Conservation (phyloP, 805 yeast genomes). For the Pichia occidentalis region DNA sequence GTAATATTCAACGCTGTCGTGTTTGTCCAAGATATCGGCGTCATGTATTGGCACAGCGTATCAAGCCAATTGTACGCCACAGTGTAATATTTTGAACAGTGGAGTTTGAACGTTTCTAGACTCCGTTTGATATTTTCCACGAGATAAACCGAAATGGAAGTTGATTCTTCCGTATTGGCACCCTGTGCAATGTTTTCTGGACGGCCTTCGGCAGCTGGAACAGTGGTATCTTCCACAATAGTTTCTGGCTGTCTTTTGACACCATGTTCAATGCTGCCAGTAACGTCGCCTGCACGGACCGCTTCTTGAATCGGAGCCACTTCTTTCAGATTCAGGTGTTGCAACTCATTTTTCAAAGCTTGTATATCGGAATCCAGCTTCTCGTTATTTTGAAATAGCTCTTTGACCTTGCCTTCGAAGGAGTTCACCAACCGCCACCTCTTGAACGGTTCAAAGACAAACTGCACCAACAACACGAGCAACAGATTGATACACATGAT, state of each 20-base stretch:
- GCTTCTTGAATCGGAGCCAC: constrained; percentile 1
- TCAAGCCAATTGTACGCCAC: too few relatives aligned
- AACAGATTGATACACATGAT: constrained; percentile 82
- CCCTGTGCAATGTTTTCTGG: too few relatives aligned
- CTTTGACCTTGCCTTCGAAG: constrained; percentile 74
- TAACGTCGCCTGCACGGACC: background rate
- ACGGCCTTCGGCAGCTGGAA: too few relatives aligned
- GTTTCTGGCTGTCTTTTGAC: background rate
- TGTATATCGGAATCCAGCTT: constrained; percentile 16
- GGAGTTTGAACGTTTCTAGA: too few relatives aligned
- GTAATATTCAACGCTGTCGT: background rate
- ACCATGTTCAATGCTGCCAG: background rate
- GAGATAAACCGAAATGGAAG: too few relatives aligned
- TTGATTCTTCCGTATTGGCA: too few relatives aligned
- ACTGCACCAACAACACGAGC: constrained; percentile 73
- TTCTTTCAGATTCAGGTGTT: constrained; percentile 8
- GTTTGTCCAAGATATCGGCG: constrained; percentile 1
- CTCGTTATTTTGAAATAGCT: constrained; percentile 36
- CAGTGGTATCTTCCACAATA: too few relatives aligned
- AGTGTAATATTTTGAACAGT: too few relatives aligned
- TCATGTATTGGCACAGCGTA: too few relatives aligned
- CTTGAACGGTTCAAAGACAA: constrained; percentile 93
- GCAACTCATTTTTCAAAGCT: constrained; percentile 16
- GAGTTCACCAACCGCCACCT: constrained; percentile 71
- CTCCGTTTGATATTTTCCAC: too few relatives aligned